Evolutionary conservation across 1,284 basidiomycete genomes (phyloP).

Genomic region (Pterulicium gracile): DNA sequence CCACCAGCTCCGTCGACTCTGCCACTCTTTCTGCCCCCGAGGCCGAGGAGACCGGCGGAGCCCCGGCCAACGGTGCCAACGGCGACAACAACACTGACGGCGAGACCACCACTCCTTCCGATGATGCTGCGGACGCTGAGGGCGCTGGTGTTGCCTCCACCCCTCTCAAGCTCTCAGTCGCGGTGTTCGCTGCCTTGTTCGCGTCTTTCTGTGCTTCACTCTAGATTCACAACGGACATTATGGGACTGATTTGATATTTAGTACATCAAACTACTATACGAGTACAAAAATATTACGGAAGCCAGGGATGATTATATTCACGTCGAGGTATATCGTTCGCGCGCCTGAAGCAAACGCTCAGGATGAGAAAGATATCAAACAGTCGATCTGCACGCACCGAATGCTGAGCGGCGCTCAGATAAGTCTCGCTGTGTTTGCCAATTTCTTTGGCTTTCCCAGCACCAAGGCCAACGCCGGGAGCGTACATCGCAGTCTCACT

Average conservation of each 20-base stretch:
- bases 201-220: too few relatives aligned
- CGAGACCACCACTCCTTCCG: background rate
- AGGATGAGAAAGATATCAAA: background rate
- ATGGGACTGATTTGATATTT: background rate
- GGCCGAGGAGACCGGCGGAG: too few relatives aligned
- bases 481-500: slow-evolving; percentile 80
- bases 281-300: background rate
- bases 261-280: background rate
- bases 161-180: background rate
- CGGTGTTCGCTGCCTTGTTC: too few relatives aligned
- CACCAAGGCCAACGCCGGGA: slow-evolving; percentile 78
- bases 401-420: background rate
- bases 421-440: slow-evolving; percentile 52
- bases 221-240: background rate
- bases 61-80: too few relatives aligned
- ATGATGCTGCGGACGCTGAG: background rate
- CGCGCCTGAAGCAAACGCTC: background rate
- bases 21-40: slow-evolving; percentile 45
- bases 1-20: slow-evolving; percentile 54
- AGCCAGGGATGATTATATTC: background rate
- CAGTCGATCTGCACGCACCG: background rate
- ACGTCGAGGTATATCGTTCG: background rate
- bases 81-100: too few relatives aligned
- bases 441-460: slow-evolving; percentile 78
- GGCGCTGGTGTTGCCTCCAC: background rate